Base-by-base conservation (phyloP, 164 flowering plant genomes). In the Magnolia officinalis region DNA sequence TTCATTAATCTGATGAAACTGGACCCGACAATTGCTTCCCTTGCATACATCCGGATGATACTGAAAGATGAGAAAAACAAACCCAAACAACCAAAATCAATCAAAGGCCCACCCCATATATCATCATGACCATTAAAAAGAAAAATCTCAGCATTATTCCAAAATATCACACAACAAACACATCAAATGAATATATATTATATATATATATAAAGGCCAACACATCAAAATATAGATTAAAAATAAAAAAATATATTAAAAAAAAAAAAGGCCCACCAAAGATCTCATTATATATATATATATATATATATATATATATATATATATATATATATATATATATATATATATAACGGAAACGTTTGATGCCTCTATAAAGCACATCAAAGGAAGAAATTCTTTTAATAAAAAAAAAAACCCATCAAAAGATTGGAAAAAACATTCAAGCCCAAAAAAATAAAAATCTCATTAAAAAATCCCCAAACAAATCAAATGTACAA, bases 41-140 rank as follows among this genome's bases (percentile, higher is more conserved):
- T 86, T 91, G 81, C 98, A 96, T 0, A 96, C 98, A 79, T 96
- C 99, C 0, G 98, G 99, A 84, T 96, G 99, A 89, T 94, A 94
- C 99, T 96, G 96, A 59, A 70, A 70, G 8, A 20, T 13, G 24
- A 63, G 4, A 72, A 24, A 29, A 64, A 31, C 2, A 14, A 64
- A 58, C 13, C 16, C 61, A 11, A 55, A 16, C 13, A 55, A 55
- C 10, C 18, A 55, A 37, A 37, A 55, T 16, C 61, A 10, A 11
- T 55, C 13, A 8, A 55, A 37, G 19, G 61, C 61, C 61, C 61
- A 55, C 61, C 1, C 13, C 8, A 55, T 11, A 55, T 55, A 11
- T 10, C 61, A 55, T 55, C 18, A 11, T 8, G 3, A 2, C 18
- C 16, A 11, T 11, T 0, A 16, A 55, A 11, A 55, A 55, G 16